Percentiles rank a stretch among this genome's conserved stretches.
phyloP scores from a whole-genome alignment of 805 yeast genomes.

The Pichia phayaonensis region DNA sequence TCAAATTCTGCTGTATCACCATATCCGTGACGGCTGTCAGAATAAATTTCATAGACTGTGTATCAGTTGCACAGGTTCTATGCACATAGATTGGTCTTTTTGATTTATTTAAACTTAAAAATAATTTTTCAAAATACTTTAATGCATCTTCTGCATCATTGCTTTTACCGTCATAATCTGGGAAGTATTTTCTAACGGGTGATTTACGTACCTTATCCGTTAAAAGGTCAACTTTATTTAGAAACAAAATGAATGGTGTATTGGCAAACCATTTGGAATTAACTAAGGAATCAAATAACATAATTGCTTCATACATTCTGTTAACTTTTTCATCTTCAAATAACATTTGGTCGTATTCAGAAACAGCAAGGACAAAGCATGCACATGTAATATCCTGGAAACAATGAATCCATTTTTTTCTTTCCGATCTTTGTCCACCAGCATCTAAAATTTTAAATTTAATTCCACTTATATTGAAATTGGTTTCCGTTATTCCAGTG shows the following conservation, averaged over 20 bases:
- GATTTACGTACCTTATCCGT: slow-evolving; percentile 58
- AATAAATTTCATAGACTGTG: slow-evolving; percentile 81
- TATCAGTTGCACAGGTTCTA: slow-evolving; percentile 93
- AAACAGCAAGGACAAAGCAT: slow-evolving; percentile 78
- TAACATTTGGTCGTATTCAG: slow-evolving; percentile 87
- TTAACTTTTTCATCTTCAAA: slow-evolving; percentile 87
- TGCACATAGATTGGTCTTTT: slow-evolving; percentile 81
- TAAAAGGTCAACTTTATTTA: slow-evolving; percentile 83
- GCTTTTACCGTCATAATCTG: slow-evolving; percentile 64
- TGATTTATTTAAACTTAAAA: slow-evolving; percentile 53
- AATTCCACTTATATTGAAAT: slow-evolving; percentile 56
- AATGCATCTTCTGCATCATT: slow-evolving; percentile 60
- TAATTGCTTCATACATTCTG: slow-evolving; percentile 84
- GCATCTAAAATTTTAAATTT: slow-evolving; percentile 83
- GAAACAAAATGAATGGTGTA: slow-evolving; percentile 82
- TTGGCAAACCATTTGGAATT: slow-evolving; percentile 78
- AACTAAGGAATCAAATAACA: slow-evolving; percentile 73
- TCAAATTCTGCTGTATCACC: slow-evolving; percentile 75
- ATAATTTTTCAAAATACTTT: slow-evolving; percentile 61
- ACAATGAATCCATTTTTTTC: slow-evolving; percentile 92
- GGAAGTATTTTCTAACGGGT: slow-evolving; percentile 67
- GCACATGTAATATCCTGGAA: slow-evolving; percentile 87
- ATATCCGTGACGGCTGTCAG: slow-evolving; percentile 88
- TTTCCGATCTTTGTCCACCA: slow-evolving; percentile 90
- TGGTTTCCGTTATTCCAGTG: slow-evolving; percentile 88